phyloP scores from a whole-genome alignment of 495 filamentous ascomycete genomes.

The Penicillium flavigenum region DNA sequence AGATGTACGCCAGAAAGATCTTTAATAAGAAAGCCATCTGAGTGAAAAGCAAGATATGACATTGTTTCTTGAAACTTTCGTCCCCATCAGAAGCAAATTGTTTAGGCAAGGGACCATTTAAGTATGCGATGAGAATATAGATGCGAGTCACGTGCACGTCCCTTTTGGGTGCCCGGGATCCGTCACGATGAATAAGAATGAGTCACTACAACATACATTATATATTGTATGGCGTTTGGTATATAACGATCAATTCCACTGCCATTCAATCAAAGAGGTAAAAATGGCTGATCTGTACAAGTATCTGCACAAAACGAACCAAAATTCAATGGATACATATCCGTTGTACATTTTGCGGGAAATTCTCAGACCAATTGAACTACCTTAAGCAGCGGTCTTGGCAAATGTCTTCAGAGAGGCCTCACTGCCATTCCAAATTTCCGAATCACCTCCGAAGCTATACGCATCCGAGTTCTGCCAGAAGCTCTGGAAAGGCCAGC shows the following conservation, averaged over 20 bases:
- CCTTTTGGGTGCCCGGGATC: no score
- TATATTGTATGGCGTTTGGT: not conserved
- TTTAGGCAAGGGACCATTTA: not conserved
- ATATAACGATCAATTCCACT: not conserved
- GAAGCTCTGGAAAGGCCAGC: constrained; percentile 60
- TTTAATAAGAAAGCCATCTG: not conserved
- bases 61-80: not conserved
- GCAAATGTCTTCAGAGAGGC: constrained; percentile 22
- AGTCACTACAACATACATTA: not conserved
- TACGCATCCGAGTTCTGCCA: constrained; percentile 53
- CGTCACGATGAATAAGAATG: not conserved
- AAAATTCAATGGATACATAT: not conserved
- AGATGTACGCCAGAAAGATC: not conserved
- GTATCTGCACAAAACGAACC: not conserved
- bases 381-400: constrained; percentile 4
- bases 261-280: not conserved
- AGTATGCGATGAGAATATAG: not conserved
- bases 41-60: not conserved
- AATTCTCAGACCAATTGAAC: not conserved
- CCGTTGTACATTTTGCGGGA: not conserved
- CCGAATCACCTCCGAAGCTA: constrained; percentile 29
- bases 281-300: not conserved
- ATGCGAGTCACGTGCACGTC: not conserved
- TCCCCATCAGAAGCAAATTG: not conserved
- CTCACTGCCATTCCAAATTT: constrained; percentile 30